These are phyloP conservation scores for Flaveria sonorensis DNA, from an alignment of 129 eudicot genomes.

Conservation along the genomic window DNA sequence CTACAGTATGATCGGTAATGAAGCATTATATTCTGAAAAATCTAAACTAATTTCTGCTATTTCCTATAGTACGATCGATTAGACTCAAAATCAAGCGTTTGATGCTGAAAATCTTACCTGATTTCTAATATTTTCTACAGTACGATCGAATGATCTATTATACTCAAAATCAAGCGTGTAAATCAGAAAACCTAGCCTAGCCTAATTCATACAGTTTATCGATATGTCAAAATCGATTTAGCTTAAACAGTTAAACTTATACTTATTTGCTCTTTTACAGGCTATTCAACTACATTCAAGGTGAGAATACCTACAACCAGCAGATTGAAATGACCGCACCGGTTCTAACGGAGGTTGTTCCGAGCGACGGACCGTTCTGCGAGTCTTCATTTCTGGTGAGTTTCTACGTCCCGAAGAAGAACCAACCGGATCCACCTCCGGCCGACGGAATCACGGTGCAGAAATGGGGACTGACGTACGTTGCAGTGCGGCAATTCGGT, in stretches of 20 bases:
- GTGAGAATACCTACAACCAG: conserved; percentile 59
- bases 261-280: conserved; percentile 29
- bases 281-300: conserved; percentile 85
- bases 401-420: conserved; percentile 76
- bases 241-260: neutral
- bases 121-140: conserved; percentile 1
- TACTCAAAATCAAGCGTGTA: no score
- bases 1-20: conserved; percentile 33
- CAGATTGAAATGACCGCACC: conserved; percentile 92
- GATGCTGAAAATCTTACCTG: neutral
- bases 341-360: conserved; percentile 67
- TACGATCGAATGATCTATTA: conserved; percentile 25
- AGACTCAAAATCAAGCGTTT: conserved; percentile 3
- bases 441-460: conserved; percentile 68
- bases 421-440: conserved; percentile 80
- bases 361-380: conserved; percentile 93
- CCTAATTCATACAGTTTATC: neutral
- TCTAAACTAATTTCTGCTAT: no score
- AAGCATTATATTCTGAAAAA: no score
- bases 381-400: conserved; percentile 77
- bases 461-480: conserved; percentile 67
- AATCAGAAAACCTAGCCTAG: no score
- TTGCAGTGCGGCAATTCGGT: conserved; percentile 75
- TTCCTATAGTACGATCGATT: no score
- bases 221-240: neutral